phyloP scores from a whole-genome alignment of 2,329 filamentous ascomycete species.

The Salinomyces thailandicus region DNA sequence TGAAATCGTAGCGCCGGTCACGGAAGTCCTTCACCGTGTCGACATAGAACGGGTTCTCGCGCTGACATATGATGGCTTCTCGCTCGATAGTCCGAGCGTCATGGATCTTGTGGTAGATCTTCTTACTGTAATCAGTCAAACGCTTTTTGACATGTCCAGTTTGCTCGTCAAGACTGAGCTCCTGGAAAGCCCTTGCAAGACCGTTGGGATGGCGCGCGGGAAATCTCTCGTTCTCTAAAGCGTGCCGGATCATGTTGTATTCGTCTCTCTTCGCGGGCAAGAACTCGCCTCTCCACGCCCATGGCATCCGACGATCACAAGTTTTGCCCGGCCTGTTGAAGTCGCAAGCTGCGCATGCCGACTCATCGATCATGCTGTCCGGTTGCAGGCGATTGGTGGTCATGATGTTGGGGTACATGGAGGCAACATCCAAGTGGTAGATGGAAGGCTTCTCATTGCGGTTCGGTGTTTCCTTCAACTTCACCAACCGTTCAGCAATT shows the following conservation, averaged over 20 bases:
- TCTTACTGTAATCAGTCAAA: constrained; percentile 86
- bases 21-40: constrained; percentile 92
- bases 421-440: constrained; percentile 96
- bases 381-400: constrained; percentile 95
- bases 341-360: constrained; percentile 92
- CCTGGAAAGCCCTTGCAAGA: constrained; percentile 64
- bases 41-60: constrained; percentile 97
- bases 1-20: constrained; percentile 96
- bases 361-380: constrained; percentile 97
- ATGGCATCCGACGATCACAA: constrained; percentile 86
- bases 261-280: constrained; percentile 91
- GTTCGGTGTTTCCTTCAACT: constrained; percentile 73
- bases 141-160: constrained; percentile 71
- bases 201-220: constrained; percentile 66
- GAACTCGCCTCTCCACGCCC: constrained; percentile 97
- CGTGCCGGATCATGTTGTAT: constrained; percentile 96
- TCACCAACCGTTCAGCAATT: constrained; percentile 59
- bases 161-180: constrained; percentile 74
- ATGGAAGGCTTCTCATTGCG: constrained; percentile 79
- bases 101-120: constrained; percentile 99
- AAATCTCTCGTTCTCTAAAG: constrained; percentile 84
- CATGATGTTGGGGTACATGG: constrained; percentile 99
- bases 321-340: constrained; percentile 97
- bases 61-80: constrained; percentile 95
- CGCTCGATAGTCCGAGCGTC: constrained; percentile 85